phyloP scores from a whole-genome alignment of 306 rosid species.

The Rosa rugosa region DNA sequence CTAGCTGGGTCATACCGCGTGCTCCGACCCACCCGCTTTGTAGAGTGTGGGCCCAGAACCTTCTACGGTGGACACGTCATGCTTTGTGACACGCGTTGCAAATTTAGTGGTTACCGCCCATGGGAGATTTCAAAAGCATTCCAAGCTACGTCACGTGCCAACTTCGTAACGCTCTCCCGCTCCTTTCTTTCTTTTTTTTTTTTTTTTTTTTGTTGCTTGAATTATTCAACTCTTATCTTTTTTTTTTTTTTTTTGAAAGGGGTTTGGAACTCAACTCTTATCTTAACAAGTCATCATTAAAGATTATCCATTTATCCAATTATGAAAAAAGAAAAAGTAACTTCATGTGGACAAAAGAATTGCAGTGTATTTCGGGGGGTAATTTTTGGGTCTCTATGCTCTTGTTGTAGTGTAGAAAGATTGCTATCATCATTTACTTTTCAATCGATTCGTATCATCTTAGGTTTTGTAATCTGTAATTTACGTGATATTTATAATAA shows the following conservation, averaged over 20 bases:
- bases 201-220: background rate
- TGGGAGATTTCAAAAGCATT: constrained; percentile 10
- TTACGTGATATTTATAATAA: background rate
- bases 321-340: background rate
- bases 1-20: constrained; percentile 13
- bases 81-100: constrained; percentile 27
- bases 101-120: constrained; percentile 7
- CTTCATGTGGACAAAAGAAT: too few relatives aligned
- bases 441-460: background rate
- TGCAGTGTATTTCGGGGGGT: background rate
- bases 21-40: background rate
- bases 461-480: background rate
- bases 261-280: too few relatives aligned
- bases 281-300: background rate
- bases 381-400: background rate
- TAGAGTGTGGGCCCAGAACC: background rate
- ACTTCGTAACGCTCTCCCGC: constrained; percentile 12
- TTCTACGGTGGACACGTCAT: too few relatives aligned
- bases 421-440: background rate
- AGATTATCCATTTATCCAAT: background rate
- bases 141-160: constrained; percentile 42
- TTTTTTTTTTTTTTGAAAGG: too few relatives aligned
- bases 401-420: background rate
- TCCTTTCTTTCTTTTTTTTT: background rate
- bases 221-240: background rate